Evolutionary conservation across 805 yeast genomes (phyloP), one percentile per base, ranked within the genome.

Genomic region (Ogataea siamensis): DNA sequence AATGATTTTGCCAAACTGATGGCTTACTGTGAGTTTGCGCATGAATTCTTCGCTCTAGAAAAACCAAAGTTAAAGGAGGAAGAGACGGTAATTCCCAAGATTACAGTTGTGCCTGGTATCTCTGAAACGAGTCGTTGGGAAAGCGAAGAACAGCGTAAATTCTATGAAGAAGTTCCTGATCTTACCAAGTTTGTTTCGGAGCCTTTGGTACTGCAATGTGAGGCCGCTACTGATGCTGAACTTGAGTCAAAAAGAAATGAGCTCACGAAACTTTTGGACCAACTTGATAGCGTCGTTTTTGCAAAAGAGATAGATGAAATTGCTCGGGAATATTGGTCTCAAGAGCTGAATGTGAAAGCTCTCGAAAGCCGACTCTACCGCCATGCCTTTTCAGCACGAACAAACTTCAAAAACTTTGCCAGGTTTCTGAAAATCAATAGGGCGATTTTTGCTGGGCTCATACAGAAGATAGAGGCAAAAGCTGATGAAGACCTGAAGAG

Each of bases 341-440:
- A 59, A n/a, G 61, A 60, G 7, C 59, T 87, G 16, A 74, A 81
- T 54, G 85, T 84, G 52, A 86, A 82, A 56, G 88, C 93, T 0
- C 78, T 94, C 0, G 73, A 70, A 32, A 74, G 77, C 46, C 67
- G 87, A 47, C 54, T 88, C 6, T 52, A 76, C 33, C 73, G 71
- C 36, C 77, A 76, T 52, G 76, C 74, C 15, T 63, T 71, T 32
- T 58, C 66, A 30, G 73, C 74, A 42, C 54, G 73, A 48, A 63
- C 68, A 23, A 69, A 66, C 43, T 60, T 73, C 19, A 70, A 64
- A 40, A 66, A 72, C 31, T 82, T 74, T 57, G 76, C 84, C 0
- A 68, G 94, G 37, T 83, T 88, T 55, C 60, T 87, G 18, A 82
- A 82, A n/a, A 70, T 78, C 9, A 74, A 80, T 6, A 13, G 28